Percentiles rank a stretch among this genome's conserved stretches.
phyloP scores from a whole-genome alignment of 2,329 filamentous ascomycete species.

The Colletotrichum paranaense region DNA sequence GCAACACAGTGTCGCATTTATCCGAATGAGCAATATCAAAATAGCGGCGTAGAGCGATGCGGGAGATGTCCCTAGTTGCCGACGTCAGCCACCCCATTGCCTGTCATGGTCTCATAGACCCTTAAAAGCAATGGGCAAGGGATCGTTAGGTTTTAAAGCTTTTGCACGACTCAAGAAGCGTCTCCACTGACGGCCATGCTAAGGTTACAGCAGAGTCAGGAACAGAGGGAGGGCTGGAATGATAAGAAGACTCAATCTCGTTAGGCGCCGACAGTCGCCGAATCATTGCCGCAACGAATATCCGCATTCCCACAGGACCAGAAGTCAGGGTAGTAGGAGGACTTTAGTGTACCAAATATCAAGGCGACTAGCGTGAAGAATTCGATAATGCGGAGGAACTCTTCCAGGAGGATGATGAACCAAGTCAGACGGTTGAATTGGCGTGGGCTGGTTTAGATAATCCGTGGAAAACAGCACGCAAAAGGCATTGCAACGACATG shows the following conservation, averaged over 20 bases:
- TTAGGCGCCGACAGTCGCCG: slow-evolving; percentile 18
- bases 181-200: not conserved
- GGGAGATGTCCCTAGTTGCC: not conserved
- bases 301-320: not conserved
- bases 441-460: not conserved
- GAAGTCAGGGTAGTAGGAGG: not conserved
- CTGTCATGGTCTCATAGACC: not conserved
- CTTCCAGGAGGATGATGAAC: not conserved
- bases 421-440: not conserved
- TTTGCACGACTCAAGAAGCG: slow-evolving; percentile 21
- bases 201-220: not conserved
- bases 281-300: not conserved
- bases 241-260: slow-evolving; percentile 24
- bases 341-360: not conserved
- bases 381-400: not conserved
- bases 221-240: not conserved
- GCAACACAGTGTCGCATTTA: not conserved
- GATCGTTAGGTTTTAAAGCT: not conserved
- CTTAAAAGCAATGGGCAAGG: not conserved
- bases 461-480: not conserved
- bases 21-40: not conserved
- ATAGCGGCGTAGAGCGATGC: not conserved
- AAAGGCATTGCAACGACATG: not conserved
- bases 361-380: not conserved
- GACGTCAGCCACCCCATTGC: not conserved